These are phyloP conservation scores for Pichia sp. DNA, from an alignment of 1,139 yeast species.

Conservation along the genomic window DNA sequence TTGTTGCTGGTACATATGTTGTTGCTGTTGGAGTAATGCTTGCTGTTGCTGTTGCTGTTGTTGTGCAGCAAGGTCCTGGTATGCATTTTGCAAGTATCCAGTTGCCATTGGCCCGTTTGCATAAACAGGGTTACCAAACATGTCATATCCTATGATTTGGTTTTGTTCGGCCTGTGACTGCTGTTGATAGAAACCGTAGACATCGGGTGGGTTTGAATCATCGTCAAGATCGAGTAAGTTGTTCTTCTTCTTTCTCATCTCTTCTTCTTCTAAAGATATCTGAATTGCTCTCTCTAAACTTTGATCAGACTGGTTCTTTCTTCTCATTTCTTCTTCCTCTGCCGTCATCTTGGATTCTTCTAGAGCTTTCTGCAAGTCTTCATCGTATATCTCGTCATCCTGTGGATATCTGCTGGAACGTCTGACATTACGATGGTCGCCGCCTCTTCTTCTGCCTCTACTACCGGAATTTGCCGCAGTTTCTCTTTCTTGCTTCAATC, in stretches of 20 bases:
- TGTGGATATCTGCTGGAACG: constrained; percentile 15
- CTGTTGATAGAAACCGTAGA: constrained; percentile 24
- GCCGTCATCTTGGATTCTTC: constrained; percentile 82
- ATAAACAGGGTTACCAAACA: constrained; percentile 73
- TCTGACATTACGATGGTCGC: no score
- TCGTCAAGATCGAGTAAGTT: constrained; percentile 53
- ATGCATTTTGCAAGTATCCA: constrained; percentile 34
- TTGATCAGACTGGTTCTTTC: constrained; percentile 51
- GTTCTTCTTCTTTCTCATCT: constrained; percentile 49
- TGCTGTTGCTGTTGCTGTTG: constrained; percentile 26
- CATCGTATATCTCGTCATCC: constrained; percentile 49
- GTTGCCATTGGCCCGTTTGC: constrained; percentile 43
- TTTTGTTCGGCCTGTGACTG: constrained; percentile 21
- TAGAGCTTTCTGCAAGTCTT: constrained; percentile 76
- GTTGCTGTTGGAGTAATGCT: constrained; percentile 23
- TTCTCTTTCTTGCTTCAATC: constrained; percentile 67
- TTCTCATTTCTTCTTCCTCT: constrained; percentile 69
- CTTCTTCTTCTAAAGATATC: constrained; percentile 85
- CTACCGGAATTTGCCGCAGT: constrained; percentile 33
- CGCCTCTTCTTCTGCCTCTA: constrained; percentile 20
- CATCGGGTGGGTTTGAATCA: constrained; percentile 23
- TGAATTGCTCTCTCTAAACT: constrained; percentile 77
- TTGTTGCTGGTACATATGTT: constrained; percentile 28
- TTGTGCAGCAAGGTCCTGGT: constrained; percentile 30
- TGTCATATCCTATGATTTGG: constrained; percentile 42